Base-by-base conservation (phyloP, 2,329 filamentous ascomycete species). In the Xylariomycetidae sp. region DNA sequence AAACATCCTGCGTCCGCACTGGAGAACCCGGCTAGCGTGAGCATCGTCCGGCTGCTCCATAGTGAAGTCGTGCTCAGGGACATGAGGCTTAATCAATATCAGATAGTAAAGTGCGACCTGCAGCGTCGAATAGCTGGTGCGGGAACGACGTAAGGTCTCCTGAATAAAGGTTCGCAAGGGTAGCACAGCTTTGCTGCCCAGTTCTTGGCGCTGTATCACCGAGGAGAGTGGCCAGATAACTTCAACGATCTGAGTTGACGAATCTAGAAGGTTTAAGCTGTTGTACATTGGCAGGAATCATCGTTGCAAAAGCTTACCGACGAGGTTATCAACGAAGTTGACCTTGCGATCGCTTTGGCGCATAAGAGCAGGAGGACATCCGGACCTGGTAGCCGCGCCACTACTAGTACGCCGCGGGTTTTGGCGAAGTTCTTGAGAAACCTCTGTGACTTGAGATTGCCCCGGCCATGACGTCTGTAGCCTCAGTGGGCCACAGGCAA, bases 1-100 rank as follows among this genome's bases (percentile, higher is more conserved):
- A 58, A 98, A 97, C 90, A 97, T 97, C 53, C 92, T 88, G 42
- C 92, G 85, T 35, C 92, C 92, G 62, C 92, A 97, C 63, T 95
- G 89, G 54, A 98, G 77, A 25, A 88, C 87, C 42, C 88, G 84
- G 51, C 76, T 77, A 34, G 79, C 76, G 40, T 82, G 77, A 39
- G 74, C 74, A 50, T 90, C 84, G 44, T 82, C 74, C 17, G 78
- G 72, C 61, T 94, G 87, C 63, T 94, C 86, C 75, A 85, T 86
- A 29, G 85, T 89, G 57, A 92, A 89, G 61, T 94, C 85, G 50
- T 78, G 76, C 45, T 76, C 80, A 11, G 88, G 89, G 33, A 98
- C 80, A 62, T 88, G 86, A 15, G 86, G 78, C 67, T 94, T 94
- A 61, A 98, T 89, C 50, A 97, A 74, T 54, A 98, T 82, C 54